These are phyloP conservation scores for Cichorium intybus DNA, from an alignment of 140 eudicot species.

Conservation along the genomic window DNA sequence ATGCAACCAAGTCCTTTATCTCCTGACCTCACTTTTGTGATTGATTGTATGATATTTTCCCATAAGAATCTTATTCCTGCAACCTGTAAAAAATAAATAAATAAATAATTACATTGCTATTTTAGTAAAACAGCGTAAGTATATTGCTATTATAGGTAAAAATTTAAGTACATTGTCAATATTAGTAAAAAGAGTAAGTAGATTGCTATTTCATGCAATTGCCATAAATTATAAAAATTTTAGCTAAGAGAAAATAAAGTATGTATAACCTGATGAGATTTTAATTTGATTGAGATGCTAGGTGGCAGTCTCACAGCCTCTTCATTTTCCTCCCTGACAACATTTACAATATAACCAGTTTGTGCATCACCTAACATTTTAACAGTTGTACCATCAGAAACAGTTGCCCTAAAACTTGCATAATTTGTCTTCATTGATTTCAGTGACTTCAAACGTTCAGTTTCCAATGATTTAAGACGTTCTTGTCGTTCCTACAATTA, in stretches of 20 bases:
- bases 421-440: slow-evolving; percentile 50
- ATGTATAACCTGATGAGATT: slow-evolving; percentile 77
- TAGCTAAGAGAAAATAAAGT: too few relatives aligned
- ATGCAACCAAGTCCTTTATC: slow-evolving; percentile 99
- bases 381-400: slow-evolving; percentile 53
- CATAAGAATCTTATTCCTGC: slow-evolving; percentile 96
- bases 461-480: slow-evolving; percentile 80
- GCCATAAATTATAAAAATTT: too few relatives aligned
- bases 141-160: too few relatives aligned
- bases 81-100: slow-evolving; percentile 49
- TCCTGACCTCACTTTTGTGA: slow-evolving; percentile 72
- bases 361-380: slow-evolving; percentile 80
- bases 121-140: too few relatives aligned
- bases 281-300: slow-evolving; percentile 84
- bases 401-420: slow-evolving; percentile 33
- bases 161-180: too few relatives aligned
- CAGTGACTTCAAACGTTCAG: slow-evolving; percentile 51
- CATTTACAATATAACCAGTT: slow-evolving; percentile 84
- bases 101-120: too few relatives aligned
- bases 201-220: too few relatives aligned
- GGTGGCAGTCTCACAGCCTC: slow-evolving; percentile 89
- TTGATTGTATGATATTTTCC: slow-evolving; percentile 90
- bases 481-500: slow-evolving; percentile 86
- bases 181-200: too few relatives aligned
- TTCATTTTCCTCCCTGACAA: slow-evolving; percentile 93